A percentile compares a stretch with the other conserved stretches of the same genome.
These are phyloP conservation scores for Fusarium irregulare DNA, from an alignment of 2,329 filamentous ascomycete genomes.

Conservation along the genomic window DNA sequence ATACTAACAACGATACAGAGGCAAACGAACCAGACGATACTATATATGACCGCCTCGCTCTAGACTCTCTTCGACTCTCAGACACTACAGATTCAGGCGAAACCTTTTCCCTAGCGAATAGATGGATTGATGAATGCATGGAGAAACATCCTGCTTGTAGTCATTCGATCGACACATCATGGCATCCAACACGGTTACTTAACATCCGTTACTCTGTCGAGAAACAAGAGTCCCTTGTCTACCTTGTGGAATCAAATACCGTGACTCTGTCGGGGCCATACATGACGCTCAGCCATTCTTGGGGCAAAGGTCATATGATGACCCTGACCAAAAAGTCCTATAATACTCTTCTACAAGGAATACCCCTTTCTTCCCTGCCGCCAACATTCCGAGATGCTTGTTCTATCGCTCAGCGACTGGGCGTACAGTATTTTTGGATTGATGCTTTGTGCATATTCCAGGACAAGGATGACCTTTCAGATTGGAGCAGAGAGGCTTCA, in stretches of 20 bases:
- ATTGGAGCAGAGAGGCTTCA: background rate
- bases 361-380: background rate
- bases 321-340: background rate
- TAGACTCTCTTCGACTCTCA: background rate
- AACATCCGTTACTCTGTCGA: too few species aligned
- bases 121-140: background rate
- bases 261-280: background rate
- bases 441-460: slow-evolving; percentile 1
- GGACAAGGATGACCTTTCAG: background rate
- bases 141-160: background rate
- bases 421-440: background rate
- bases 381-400: background rate
- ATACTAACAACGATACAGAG: background rate
- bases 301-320: background rate
- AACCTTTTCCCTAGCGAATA: background rate
- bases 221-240: background rate
- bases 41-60: background rate
- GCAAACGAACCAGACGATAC: too few species aligned
- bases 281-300: background rate
- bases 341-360: background rate
- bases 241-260: background rate
- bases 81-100: background rate
- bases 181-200: background rate
- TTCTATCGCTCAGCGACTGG: background rate
- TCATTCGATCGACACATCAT: background rate